phyloP scores from a whole-genome alignment of 352 stramenopile genomes.

The Thraustochytrium striatum region DNA sequence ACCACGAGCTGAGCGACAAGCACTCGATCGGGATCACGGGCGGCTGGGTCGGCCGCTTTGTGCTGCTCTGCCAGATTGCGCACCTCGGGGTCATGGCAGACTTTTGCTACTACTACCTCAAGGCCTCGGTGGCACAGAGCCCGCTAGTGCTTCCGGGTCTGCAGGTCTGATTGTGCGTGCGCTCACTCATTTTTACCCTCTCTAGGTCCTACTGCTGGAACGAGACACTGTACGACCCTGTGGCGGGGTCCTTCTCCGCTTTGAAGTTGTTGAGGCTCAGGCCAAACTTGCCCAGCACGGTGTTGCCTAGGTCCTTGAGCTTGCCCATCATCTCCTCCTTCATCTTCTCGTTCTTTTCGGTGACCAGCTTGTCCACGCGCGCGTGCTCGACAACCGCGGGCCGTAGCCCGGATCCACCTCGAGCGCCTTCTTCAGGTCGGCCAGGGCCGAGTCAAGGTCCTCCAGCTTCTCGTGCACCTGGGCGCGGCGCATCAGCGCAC shows the following conservation, averaged over 20 bases:
- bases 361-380: constrained; percentile 78
- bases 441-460: constrained; percentile 85
- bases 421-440: constrained; percentile 78
- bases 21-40: constrained; percentile 55
- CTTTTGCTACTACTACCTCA: constrained; percentile 99
- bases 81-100: constrained; percentile 97
- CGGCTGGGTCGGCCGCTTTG: constrained; percentile 61
- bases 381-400: constrained; percentile 62
- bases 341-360: constrained; percentile 93
- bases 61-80: constrained; percentile 95
- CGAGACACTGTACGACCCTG: constrained; percentile 95
- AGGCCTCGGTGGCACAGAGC: constrained; percentile 56
- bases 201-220: constrained; percentile 67
- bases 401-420: constrained; percentile 81
- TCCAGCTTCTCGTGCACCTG: constrained; percentile 85
- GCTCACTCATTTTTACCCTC: no score
- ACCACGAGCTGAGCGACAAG: constrained; percentile 92
- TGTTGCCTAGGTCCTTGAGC: constrained; percentile 98
- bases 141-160: constrained; percentile 27
- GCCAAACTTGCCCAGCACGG: constrained; percentile 96
- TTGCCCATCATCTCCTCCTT: constrained; percentile 95
- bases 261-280: constrained; percentile 99
- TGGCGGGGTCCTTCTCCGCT: constrained; percentile 92
- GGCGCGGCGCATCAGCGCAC: constrained; percentile 79
- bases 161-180: constrained; percentile 34